Evolutionary conservation across 179 eudicot species (phyloP), one percentile per base, ranked within the genome.

Genomic region (Drosera spatulata): DNA sequence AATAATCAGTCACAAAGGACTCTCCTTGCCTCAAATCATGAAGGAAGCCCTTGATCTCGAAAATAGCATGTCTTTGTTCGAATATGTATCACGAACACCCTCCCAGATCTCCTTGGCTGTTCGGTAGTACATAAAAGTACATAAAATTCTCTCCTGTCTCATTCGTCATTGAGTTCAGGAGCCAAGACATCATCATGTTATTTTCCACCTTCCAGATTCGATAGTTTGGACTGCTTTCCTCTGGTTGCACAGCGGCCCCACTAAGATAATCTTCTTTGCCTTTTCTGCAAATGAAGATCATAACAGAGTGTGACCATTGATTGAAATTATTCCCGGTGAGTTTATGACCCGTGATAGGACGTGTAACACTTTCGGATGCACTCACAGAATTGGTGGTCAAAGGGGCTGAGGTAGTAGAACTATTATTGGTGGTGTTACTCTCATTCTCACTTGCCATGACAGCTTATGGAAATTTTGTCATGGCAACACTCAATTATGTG

Each of bases 61-160:
- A 50, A 50, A n/a, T 7, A 4, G 8, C 12, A 9, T 50, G 8
- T 50, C 53, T 7, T n/a, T 14, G 10, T n/a, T 50, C 5, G 2
- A 50, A 3, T 10, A 50, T 9, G 53, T 50, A 10, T 10, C 53
- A 10, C 12, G 53, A 10, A n/a, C 53, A 10, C 1, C 53, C 8
- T 50, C 53, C 53, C 53, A 50, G 8, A 50, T 50, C 12, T 50
- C 53, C 10, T 50, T 50, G 6, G 53, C 53, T 8, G 55, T 52
- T 14, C 13, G 3, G 7, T 52, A n/a, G n/a, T n/a, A n/a, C n/a
- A n/a, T n/a, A n/a, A n/a, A n/a, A 6, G 55, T 11, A 5, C 13
- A 52, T 6, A 5, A n/a, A n/a, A 22, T 22, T 22, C 7, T 52
- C 22, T 6, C 22, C 4, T 8, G 12, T 50, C 6, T 52, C 55